These are phyloP conservation scores for Gossypium sturtianum DNA, from an alignment of 345 rosid genomes.

Conservation along the genomic window DNA sequence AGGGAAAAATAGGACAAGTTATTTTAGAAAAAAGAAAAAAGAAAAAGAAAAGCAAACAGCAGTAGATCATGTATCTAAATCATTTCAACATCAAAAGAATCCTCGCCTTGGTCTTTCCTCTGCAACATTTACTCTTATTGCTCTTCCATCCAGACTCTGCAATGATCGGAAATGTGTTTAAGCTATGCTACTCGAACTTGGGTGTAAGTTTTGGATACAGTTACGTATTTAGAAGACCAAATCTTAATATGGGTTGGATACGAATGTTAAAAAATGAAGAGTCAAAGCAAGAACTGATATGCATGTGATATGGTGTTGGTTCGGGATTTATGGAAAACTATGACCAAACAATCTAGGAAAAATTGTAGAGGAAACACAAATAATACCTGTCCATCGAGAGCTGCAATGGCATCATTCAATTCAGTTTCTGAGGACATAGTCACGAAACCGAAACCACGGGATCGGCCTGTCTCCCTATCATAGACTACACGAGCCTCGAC, in stretches of 20 bases:
- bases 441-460: slow-evolving; percentile 95
- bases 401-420: slow-evolving; percentile 82
- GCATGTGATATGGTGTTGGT: not conserved
- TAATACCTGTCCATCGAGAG: slow-evolving; percentile 88
- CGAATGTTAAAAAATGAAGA: not conserved
- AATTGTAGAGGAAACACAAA: not conserved
- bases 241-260: too few species aligned
- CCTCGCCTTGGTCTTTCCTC: slow-evolving; percentile 72
- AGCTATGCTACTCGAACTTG: not conserved
- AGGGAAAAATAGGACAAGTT: not conserved
- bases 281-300: too few species aligned
- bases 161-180: slow-evolving; percentile 3
- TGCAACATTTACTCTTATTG: slow-evolving; percentile 82
- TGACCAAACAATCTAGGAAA: not conserved
- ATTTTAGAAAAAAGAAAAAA: not conserved
- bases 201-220: not conserved
- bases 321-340: not conserved
- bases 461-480: slow-evolving; percentile 88
- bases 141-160: slow-evolving; percentile 87
- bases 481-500: slow-evolving; percentile 66
- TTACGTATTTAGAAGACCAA: not conserved
- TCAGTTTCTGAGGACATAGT: slow-evolving; percentile 68
- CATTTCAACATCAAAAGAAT: slow-evolving; percentile 37
- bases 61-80: slow-evolving; percentile 11
- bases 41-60: not conserved